These are phyloP conservation scores for Cercospora canescens DNA, from an alignment of 2,329 filamentous ascomycete species.

Conservation along the genomic window DNA sequence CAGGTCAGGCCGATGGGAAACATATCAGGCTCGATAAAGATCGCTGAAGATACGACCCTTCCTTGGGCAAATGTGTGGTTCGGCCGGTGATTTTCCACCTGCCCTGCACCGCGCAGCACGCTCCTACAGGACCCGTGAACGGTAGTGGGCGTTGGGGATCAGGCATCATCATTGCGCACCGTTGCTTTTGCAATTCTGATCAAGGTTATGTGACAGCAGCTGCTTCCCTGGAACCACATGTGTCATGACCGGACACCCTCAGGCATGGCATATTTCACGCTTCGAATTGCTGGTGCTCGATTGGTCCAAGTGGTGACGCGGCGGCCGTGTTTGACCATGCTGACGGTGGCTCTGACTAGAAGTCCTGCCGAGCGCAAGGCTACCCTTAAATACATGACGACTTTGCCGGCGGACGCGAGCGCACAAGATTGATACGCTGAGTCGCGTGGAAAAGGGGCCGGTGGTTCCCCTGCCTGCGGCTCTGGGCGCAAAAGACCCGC, in stretches of 20 bases:
- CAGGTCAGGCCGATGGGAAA: background rate
- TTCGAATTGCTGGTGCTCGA: background rate
- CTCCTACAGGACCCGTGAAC: background rate
- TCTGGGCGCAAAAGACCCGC: background rate
- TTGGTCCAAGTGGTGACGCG: background rate
- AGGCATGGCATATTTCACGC: background rate
- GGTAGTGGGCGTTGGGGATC: background rate
- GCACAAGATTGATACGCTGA: background rate
- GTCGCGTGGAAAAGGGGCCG: constrained; percentile 6
- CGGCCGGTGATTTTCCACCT: background rate
- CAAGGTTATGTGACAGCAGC: background rate
- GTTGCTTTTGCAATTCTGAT: background rate
- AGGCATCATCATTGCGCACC: background rate
- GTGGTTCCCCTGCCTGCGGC: background rate
- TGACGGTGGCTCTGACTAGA: background rate
- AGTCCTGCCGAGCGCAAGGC: background rate
- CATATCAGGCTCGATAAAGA: background rate
- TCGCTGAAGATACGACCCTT: background rate
- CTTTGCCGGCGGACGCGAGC: background rate
- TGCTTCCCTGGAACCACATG: background rate
- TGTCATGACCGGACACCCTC: background rate
- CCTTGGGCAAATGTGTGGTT: background rate
- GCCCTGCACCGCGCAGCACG: background rate
- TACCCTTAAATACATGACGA: background rate
- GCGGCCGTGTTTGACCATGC: background rate